phyloP scores from a whole-genome alignment of 2,329 filamentous ascomycete species.

The Dactylellina leptospora region DNA sequence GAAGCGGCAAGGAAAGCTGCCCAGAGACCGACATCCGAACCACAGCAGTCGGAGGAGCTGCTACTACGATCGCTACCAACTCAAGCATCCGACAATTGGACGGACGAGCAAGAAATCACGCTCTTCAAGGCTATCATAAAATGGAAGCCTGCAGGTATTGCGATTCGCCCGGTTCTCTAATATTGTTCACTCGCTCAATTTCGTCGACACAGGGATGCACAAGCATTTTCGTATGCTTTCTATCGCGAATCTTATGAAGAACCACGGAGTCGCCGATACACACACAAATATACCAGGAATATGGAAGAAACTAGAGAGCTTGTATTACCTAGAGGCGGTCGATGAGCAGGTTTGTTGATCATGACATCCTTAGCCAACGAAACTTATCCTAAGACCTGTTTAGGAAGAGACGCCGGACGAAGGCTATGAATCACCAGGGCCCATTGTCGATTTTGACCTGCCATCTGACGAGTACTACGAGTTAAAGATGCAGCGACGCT shows the following conservation, averaged over 20 bases:
- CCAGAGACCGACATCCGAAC: constrained; percentile 62
- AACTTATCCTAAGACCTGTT: neutral
- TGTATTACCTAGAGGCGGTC: constrained; percentile 86
- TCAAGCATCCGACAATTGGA: constrained; percentile 74
- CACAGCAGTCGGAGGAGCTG: constrained; percentile 55
- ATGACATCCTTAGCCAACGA: neutral
- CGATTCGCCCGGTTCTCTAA: neutral
- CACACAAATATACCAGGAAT: constrained; percentile 92
- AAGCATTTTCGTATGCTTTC: constrained; percentile 93
- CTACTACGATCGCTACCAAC: constrained; percentile 29
- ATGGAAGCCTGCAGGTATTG: constrained; percentile 91
- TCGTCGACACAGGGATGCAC: constrained; percentile 73
- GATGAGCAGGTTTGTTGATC: constrained; percentile 77
- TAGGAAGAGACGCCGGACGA: constrained; percentile 54
- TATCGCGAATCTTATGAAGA: constrained; percentile 80
- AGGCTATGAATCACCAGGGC: constrained; percentile 45
- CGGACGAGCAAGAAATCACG: constrained; percentile 91
- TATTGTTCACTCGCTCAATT: constrained; percentile 11
- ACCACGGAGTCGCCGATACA: constrained; percentile 79
- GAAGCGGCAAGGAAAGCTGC: constrained; percentile 57
- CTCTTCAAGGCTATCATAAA: constrained; percentile 89
- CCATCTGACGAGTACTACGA: constrained; percentile 54
- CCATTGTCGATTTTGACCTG: constrained; percentile 47
- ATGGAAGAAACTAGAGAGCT: constrained; percentile 82
- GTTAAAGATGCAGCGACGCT: constrained; percentile 50